Percentiles rank a stretch among this genome's conserved stretches.
phyloP scores from a whole-genome alignment of 306 rosid genomes.

The Castanea crenata region DNA sequence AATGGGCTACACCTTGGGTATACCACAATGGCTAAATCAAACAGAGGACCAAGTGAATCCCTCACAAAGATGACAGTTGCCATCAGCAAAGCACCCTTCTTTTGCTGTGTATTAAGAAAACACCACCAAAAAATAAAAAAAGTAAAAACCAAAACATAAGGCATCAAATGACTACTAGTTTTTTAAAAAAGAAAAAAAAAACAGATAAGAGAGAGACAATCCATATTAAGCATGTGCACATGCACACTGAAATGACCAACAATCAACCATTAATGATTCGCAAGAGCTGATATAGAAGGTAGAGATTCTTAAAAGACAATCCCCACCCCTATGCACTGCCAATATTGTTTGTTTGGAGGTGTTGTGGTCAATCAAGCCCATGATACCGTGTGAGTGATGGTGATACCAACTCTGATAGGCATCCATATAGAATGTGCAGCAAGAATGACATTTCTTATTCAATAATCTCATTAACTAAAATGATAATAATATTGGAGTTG shows the following conservation, averaged over 20 bases:
- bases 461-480: not conserved
- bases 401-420: not conserved
- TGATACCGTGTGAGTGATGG: no score
- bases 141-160: no score
- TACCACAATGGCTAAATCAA: no score
- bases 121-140: no score
- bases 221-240: not conserved
- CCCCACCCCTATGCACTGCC: not conserved
- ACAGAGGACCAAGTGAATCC: no score
- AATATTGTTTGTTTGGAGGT: not conserved
- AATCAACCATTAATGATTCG: not conserved
- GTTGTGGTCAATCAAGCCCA: no score
- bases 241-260: not conserved
- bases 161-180: no score
- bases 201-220: not conserved
- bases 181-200: no score
- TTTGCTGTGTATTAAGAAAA: no score
- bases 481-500: not conserved
- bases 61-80: no score
- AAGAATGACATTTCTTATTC: not conserved
- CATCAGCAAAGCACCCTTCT: no score
- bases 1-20: no score
- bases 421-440: not conserved
- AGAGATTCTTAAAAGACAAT: not conserved
- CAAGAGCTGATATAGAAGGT: not conserved